Conservation (phyloP, 352 stramenopile genomes). For the Halophytophthora batemanensis region DNA sequence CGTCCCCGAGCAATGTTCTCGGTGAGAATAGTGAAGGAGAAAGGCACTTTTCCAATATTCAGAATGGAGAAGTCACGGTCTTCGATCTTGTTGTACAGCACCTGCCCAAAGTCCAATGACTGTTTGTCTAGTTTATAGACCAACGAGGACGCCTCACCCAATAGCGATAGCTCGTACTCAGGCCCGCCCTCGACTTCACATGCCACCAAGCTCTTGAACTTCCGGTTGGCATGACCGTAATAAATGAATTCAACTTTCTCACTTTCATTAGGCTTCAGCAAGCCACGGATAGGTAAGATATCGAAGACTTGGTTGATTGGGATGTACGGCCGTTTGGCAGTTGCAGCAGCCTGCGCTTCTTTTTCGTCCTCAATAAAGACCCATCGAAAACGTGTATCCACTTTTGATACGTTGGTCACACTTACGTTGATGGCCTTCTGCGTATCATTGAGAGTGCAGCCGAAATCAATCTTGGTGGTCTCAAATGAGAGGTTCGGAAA, state of each 20-base stretch:
- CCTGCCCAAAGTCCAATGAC: constrained; percentile 91
- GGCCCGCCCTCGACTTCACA: constrained; percentile 93
- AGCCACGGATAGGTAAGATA: constrained; percentile 90
- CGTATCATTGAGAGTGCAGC: constrained; percentile 95
- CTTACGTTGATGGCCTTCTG: constrained; percentile 84
- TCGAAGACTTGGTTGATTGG: constrained; percentile 94
- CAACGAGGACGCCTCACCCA: constrained; percentile 90
- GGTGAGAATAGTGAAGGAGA: constrained; percentile 68
- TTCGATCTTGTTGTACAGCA: constrained; percentile 92
- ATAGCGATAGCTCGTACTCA: constrained; percentile 89
- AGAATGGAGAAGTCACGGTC: constrained; percentile 91
- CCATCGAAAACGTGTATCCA: constrained; percentile 89
- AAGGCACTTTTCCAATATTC: constrained; percentile 93
- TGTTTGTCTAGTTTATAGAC: constrained; percentile 90
- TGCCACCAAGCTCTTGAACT: constrained; percentile 85
- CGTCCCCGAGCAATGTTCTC: constrained; percentile 40
- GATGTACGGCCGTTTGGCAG: constrained; percentile 81
- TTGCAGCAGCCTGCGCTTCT: constrained; percentile 51
- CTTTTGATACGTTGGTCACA: constrained; percentile 90
- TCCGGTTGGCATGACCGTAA: constrained; percentile 91
- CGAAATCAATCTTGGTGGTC: constrained; percentile 89
- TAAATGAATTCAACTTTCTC: constrained; percentile 93
- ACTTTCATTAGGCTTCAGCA: constrained; percentile 82
- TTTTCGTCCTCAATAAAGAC: constrained; percentile 93
- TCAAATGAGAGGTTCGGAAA: constrained; percentile 95